phyloP scores from a whole-genome alignment of 305 asterid species.

The Fraxinus dipetala region DNA sequence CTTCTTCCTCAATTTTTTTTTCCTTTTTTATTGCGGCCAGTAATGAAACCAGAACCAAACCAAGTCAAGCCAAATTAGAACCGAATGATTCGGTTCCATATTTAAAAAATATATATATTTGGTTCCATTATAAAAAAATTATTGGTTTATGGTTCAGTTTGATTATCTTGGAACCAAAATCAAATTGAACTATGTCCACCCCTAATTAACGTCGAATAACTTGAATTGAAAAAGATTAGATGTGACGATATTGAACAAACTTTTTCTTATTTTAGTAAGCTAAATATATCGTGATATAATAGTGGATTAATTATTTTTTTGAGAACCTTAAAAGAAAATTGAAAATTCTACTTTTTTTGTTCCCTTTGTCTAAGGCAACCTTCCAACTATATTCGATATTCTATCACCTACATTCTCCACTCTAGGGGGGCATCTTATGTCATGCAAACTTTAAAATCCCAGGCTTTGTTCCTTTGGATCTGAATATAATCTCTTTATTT shows the following conservation, averaged over 20 bases:
- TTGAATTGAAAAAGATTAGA: neutral
- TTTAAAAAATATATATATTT: no score
- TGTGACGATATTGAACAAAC: neutral
- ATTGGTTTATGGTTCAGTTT: no score
- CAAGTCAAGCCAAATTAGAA: no score
- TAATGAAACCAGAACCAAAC: no score
- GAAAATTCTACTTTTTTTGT: neutral
- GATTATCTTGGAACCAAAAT: no score
- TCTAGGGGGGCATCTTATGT: neutral
- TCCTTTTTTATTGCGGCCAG: no score
- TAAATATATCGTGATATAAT: neutral
- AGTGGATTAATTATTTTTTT: neutral
- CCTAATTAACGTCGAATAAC: neutral
- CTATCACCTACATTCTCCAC: neutral
- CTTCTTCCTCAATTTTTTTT: no score
- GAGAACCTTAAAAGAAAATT: neutral
- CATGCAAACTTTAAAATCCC: neutral
- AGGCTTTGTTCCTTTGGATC: neutral
- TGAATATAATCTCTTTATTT: neutral
- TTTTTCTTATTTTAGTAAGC: neutral
- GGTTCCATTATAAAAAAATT: no score
- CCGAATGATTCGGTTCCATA: no score
- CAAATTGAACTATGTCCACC: no score
- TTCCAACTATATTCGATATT: neutral
- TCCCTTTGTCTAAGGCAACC: neutral